Evolutionary conservation across 345 rosid species (phyloP).

Genomic region (Isatis tinctoria): DNA sequence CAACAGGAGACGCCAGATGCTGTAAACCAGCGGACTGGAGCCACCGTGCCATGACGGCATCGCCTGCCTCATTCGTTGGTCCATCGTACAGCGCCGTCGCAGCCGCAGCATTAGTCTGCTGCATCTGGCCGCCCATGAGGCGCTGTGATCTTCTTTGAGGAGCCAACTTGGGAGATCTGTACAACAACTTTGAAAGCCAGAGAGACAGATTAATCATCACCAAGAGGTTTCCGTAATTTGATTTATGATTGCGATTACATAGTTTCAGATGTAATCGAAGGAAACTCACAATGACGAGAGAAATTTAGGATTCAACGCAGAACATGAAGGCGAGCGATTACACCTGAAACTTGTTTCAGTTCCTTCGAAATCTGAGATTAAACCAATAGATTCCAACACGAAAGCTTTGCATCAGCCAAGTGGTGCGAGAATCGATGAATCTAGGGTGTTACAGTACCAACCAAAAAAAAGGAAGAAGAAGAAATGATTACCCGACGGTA

Average conservation of each 20-base stretch:
- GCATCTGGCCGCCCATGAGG: conserved; percentile 99
- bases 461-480: background rate
- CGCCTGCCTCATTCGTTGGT: conserved; percentile 70
- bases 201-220: background rate
- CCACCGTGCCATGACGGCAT: conserved; percentile 99
- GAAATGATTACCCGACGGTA: conserved; percentile 14
- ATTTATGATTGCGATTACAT: background rate
- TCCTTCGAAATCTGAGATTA: conserved; percentile 16
- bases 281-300: conserved; percentile 52
- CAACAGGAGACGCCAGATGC: conserved; percentile 98
- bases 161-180: conserved; percentile 92
- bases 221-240: background rate
- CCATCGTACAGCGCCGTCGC: conserved; percentile 81
- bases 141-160: conserved; percentile 99
- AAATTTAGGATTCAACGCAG: conserved; percentile 46
- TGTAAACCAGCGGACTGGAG: conserved; percentile 98
- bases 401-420: background rate
- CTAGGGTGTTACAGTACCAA: background rate
- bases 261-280: background rate
- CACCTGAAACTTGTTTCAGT: conserved; percentile 5
- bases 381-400: conserved; percentile 1
- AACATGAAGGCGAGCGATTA: conserved; percentile 41
- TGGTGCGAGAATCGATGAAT: conserved; percentile 22
- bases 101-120: conserved; percentile 92
- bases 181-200: conserved; percentile 39